A percentile compares a stretch with the other conserved stretches of the same genome.
phyloP scores from a whole-genome alignment of 2,329 filamentous ascomycete genomes.

The Aureobasidium sp. region DNA sequence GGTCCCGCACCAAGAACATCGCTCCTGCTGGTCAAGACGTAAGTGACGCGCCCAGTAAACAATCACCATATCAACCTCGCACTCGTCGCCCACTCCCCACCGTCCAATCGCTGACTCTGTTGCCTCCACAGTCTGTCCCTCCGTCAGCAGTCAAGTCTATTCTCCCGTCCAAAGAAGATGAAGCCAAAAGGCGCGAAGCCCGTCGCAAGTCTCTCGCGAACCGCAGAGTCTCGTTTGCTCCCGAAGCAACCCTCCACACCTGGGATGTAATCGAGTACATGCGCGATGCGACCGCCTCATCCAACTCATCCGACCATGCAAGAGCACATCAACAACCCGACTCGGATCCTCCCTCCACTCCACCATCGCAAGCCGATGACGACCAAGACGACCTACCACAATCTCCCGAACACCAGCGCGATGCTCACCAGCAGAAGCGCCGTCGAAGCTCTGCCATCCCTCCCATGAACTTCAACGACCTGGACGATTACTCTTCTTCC shows the following conservation, averaged over 20 bases:
- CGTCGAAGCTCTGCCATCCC: constrained; percentile 60
- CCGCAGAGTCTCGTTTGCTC: constrained; percentile 90
- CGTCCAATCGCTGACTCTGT: background rate
- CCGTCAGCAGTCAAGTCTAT: constrained; percentile 43
- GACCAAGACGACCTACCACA: constrained; percentile 44
- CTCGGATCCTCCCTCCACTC: constrained; percentile 52
- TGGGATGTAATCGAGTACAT: constrained; percentile 89
- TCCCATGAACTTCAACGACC: constrained; percentile 55
- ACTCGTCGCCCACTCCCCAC: background rate
- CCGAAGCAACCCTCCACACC: constrained; percentile 92
- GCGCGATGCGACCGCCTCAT: constrained; percentile 75
- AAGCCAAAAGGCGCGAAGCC: constrained; percentile 66
- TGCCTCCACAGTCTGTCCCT: constrained; percentile 28
- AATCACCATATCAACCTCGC: constrained; percentile 5
- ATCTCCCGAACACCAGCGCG: constrained; percentile 57
- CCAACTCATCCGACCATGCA: constrained; percentile 59
- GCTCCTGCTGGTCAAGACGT: constrained; percentile 84
- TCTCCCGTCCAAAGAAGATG: constrained; percentile 50
- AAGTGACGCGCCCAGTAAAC: constrained; percentile 49
- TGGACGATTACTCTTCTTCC: constrained; percentile 65
- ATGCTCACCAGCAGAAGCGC: constrained; percentile 52
- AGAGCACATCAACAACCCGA: constrained; percentile 41
- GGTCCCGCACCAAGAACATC: constrained; percentile 90
- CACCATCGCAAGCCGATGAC: constrained; percentile 50
- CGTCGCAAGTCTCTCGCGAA: constrained; percentile 86